These are phyloP conservation scores for Adiantum capillusveneris DNA, from an alignment of 75 land plant genomes.

Conservation along the genomic window DNA sequence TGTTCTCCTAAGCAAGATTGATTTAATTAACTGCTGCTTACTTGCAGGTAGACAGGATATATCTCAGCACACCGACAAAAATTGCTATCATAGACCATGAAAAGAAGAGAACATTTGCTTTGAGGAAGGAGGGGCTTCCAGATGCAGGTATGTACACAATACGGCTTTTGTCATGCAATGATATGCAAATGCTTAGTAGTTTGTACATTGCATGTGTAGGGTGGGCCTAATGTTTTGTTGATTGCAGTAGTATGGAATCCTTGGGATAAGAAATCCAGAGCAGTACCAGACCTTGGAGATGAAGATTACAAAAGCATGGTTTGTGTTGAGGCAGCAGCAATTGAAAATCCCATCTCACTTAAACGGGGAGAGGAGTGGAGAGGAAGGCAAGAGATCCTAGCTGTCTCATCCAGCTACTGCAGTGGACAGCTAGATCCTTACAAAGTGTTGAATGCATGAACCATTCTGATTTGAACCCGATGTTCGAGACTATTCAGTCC, in stretches of 20 bases:
- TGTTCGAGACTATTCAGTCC: too few species aligned
- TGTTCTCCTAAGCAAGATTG: neutral
- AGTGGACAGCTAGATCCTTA: conserved; percentile 25
- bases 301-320: conserved; percentile 42
- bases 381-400: conserved; percentile 36
- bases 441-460: neutral
- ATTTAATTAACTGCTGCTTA: neutral
- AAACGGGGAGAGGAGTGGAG: conserved; percentile 51
- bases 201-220: too few species aligned
- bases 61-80: conserved; percentile 72
- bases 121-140: conserved; percentile 77
- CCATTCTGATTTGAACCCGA: too few species aligned
- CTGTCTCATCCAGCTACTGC: conserved; percentile 35
- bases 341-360: conserved; percentile 33
- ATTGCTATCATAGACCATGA: conserved; percentile 82
- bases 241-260: conserved; percentile 49
- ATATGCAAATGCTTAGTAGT: too few species aligned
- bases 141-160: conserved; percentile 52
- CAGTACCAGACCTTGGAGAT: conserved; percentile 35
- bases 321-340: conserved; percentile 36
- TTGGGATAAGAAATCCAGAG: conserved; percentile 43
- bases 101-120: conserved; percentile 63
- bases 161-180: neutral
- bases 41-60: conserved; percentile 59
- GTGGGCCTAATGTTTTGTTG: neutral